phyloP scores from a whole-genome alignment of 345 rosid genomes.

The Murraya koenigii region DNA sequence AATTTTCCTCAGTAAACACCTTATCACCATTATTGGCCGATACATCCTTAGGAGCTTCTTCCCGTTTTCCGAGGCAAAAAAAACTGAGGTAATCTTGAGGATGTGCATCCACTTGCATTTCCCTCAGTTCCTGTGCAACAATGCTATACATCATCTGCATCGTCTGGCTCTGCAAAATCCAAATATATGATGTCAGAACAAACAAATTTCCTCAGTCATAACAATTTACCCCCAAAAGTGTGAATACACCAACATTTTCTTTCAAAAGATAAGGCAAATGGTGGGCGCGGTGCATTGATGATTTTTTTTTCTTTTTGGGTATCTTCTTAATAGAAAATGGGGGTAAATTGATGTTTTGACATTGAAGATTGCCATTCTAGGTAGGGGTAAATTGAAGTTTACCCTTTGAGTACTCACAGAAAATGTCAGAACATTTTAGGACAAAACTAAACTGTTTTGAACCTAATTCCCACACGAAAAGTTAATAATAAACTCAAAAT shows the following conservation, averaged over 20 bases:
- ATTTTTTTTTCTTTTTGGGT: no score
- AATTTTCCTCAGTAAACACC: constrained; percentile 39
- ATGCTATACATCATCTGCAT: constrained; percentile 86
- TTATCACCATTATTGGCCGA: constrained; percentile 24
- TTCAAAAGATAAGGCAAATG: no score
- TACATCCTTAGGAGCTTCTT: constrained; percentile 31
- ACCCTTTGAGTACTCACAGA: neutral
- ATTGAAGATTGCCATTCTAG: no score
- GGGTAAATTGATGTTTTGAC: no score
- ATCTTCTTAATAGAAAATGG: no score
- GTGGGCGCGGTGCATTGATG: no score
- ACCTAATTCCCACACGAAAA: neutral
- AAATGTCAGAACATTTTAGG: neutral
- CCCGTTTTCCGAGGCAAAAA: constrained; percentile 85
- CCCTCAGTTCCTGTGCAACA: constrained; percentile 55
- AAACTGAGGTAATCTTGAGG: constrained; percentile 95
- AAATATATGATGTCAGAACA: constrained; percentile 4
- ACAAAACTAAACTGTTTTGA: neutral
- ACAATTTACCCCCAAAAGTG: neutral
- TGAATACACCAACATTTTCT: no score
- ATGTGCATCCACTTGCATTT: constrained; percentile 45
- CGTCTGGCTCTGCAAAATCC: constrained; percentile 71
- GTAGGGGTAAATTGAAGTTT: no score
- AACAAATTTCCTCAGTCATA: neutral
- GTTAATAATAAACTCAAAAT: neutral